phyloP scores from a whole-genome alignment of 257 asterid genomes.

The Craterostigma plantagineum region DNA sequence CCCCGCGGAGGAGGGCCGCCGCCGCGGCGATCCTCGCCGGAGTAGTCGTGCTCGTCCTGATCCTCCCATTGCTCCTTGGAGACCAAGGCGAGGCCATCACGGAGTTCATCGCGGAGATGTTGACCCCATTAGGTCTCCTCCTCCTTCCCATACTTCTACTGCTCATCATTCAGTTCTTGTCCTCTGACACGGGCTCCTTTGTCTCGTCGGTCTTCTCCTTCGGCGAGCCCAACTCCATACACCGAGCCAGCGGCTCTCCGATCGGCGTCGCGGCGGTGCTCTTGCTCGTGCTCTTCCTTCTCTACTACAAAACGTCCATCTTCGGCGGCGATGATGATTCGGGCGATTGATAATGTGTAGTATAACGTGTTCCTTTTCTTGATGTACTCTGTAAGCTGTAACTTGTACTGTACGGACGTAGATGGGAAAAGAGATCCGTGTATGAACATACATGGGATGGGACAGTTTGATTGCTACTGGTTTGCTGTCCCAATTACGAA shows the following conservation, averaged over 20 bases:
- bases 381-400: no score
- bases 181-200: conserved; percentile 68
- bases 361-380: no score
- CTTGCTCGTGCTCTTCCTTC: conserved; percentile 44
- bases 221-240: conserved; percentile 65
- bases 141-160: conserved; percentile 69
- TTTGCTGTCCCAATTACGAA: no score
- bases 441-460: no score
- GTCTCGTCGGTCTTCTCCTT: conserved; percentile 36
- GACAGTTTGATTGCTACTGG: no score
- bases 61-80: conserved; percentile 46
- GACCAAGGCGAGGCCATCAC: conserved; percentile 84
- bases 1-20: conserved; percentile 45
- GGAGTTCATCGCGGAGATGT: conserved; percentile 58
- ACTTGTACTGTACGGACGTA: no score
- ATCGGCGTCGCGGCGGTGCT: conserved; percentile 69
- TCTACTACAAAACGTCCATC: conserved; percentile 46
- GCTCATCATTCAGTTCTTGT: conserved; percentile 62
- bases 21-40: conserved; percentile 51
- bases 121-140: conserved; percentile 64
- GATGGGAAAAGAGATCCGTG: no score
- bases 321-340: conserved; percentile 80
- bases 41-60: conserved; percentile 43
- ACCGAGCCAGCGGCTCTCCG: conserved; percentile 78
- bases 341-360: conserved; percentile 33